These are phyloP conservation scores for Cryptococcus neoformans DNA, from an alignment of 1,284 basidiomycete species.

Conservation along the genomic window DNA sequence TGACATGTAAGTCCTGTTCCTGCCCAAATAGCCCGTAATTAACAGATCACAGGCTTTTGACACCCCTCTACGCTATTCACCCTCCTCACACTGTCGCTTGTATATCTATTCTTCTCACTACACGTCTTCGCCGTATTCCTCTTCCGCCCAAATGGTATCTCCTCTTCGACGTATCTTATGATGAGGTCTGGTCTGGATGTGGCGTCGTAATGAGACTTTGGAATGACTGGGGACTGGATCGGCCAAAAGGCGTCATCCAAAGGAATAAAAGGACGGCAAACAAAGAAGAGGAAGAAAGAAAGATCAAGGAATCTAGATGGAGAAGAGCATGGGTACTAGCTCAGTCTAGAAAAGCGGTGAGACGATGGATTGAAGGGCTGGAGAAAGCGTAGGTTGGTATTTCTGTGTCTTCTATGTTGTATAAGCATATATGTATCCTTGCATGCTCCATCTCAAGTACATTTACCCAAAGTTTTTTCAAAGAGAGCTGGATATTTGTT, in stretches of 20 bases:
- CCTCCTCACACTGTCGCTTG: constrained; percentile 84
- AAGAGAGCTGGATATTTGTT: too few species aligned
- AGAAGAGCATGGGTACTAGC: constrained; percentile 58
- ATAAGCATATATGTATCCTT: too few species aligned
- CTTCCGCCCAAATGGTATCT: constrained; percentile 83
- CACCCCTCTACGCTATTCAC: constrained; percentile 83
- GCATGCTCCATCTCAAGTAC: too few species aligned
- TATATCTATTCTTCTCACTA: constrained; percentile 74
- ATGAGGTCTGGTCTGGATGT: constrained; percentile 76
- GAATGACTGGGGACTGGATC: constrained; percentile 35
- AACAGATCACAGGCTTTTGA: constrained; percentile 64
- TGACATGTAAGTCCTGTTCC: constrained; percentile 60
- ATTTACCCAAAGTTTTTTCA: too few species aligned
- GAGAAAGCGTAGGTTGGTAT: too few species aligned
- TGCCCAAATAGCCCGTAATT: not conserved
- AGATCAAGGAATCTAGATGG: constrained; percentile 53
- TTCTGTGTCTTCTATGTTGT: too few species aligned
- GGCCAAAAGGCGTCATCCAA: not conserved
- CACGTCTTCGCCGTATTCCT: constrained; percentile 64
- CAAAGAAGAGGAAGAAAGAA: constrained; percentile 7
- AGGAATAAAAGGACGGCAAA: not conserved
- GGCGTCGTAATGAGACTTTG: constrained; percentile 75
- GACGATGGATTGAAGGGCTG: constrained; percentile 55
- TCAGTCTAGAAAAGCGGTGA: constrained; percentile 38
- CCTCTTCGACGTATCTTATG: constrained; percentile 79